Evolutionary conservation across 208 protist species (phyloP).

Genomic region (Phytomonas serpens): DNA sequence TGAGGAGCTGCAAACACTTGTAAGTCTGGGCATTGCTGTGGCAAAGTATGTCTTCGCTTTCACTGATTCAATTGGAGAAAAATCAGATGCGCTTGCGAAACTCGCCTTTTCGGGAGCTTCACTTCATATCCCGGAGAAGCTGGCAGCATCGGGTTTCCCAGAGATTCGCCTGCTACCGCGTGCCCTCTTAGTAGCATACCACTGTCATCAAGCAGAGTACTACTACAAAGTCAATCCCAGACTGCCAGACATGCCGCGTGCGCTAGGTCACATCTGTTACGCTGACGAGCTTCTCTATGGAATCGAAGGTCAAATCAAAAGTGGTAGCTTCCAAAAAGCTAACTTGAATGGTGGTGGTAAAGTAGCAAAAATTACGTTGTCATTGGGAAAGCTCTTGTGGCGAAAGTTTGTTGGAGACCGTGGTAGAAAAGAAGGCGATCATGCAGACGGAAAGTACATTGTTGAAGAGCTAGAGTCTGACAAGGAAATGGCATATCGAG

Average conservation of each 20-base stretch:
- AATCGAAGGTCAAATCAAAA: not conserved
- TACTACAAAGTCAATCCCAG: constrained; percentile 28
- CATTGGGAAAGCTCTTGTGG: not conserved
- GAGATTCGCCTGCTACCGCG: constrained; percentile 27
- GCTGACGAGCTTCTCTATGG: constrained; percentile 30
- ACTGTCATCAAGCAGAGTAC: constrained; percentile 49
- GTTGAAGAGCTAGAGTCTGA: constrained; percentile 6
- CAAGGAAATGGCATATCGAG: not conserved
- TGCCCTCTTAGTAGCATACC: constrained; percentile 49
- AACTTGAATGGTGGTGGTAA: not conserved
- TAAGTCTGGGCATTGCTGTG: constrained; percentile 28
- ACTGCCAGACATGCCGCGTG: constrained; percentile 46
- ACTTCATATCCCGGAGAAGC: constrained; percentile 18
- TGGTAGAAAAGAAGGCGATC: not conserved
- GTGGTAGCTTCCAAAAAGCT: not conserved
- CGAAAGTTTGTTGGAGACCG: constrained; percentile 1
- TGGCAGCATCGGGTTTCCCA: constrained; percentile 15
- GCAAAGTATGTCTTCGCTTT: constrained; percentile 70
- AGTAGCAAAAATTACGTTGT: constrained; percentile 1
- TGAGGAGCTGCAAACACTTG: constrained; percentile 19
- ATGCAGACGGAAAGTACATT: not conserved
- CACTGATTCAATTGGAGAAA: constrained; percentile 27
- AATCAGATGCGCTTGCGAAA: constrained; percentile 41
- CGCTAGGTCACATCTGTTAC: constrained; percentile 58
- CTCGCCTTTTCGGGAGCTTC: constrained; percentile 39